Evolutionary conservation across 495 filamentous ascomycete genomes (phyloP).

Genomic region (Penicillium salamii): DNA sequence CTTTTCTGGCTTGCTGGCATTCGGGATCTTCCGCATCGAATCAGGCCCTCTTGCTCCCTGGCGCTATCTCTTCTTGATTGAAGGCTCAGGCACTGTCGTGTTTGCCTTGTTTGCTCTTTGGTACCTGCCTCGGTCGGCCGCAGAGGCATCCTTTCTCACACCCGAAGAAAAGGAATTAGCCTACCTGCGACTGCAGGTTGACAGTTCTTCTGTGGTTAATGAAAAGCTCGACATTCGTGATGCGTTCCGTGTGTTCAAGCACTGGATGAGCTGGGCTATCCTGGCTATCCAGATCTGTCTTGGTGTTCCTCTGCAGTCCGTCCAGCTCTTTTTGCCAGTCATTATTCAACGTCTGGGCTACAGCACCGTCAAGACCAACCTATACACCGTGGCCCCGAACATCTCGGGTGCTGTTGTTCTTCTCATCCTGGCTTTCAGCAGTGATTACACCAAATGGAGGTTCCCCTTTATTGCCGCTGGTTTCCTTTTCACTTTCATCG

Average conservation of each 20-base stretch:
- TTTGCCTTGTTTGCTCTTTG: conserved; percentile 64
- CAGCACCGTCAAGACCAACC: conserved; percentile 63
- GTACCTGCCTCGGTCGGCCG: conserved; percentile 62
- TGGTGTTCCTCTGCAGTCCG: conserved; percentile 67
- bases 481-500: conserved; percentile 66
- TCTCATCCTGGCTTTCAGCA: conserved; percentile 61
- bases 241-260: conserved; percentile 57
- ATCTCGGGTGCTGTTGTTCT: conserved; percentile 63
- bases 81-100: conserved; percentile 60
- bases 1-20: conserved; percentile 68
- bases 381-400: conserved; percentile 73
- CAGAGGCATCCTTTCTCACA: conserved; percentile 58
- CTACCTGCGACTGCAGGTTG: conserved; percentile 66
- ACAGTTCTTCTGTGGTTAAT: conserved; percentile 65
- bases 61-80: conserved; percentile 74
- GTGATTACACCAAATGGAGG: conserved; percentile 59
- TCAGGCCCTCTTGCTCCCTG: conserved; percentile 49
- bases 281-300: conserved; percentile 68
- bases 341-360: conserved; percentile 64
- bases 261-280: conserved; percentile 57
- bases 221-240: conserved; percentile 65
- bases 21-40: conserved; percentile 72
- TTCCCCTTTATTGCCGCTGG: conserved; percentile 69
- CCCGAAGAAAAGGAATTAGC: conserved; percentile 62
- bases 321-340: conserved; percentile 66